Conservation (phyloP, 2,329 filamentous ascomycete species). For the Myriosclerotinia duriaeana region DNA sequence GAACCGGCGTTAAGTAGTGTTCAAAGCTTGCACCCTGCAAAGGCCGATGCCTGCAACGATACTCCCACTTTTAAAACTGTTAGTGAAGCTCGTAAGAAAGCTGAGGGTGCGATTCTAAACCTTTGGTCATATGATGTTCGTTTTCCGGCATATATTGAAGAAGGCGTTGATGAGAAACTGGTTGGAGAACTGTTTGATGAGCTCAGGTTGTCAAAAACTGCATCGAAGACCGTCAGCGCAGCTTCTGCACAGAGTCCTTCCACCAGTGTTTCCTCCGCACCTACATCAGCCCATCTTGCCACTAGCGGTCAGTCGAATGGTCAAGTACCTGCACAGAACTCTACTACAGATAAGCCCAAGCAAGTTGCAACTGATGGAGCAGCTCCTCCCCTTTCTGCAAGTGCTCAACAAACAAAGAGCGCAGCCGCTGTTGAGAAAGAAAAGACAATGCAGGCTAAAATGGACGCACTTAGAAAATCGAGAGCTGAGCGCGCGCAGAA, state of each 20-base stretch:
- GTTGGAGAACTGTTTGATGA: slow-evolving; percentile 67
- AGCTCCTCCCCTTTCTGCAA: neutral
- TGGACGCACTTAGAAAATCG: slow-evolving; percentile 69
- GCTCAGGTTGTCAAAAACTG: slow-evolving; percentile 53
- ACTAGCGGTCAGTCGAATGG: slow-evolving; percentile 5
- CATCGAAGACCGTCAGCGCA: slow-evolving; percentile 28
- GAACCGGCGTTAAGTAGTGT: neutral
- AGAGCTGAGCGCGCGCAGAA: slow-evolving; percentile 48
- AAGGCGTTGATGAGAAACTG: slow-evolving; percentile 66
- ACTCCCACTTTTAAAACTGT: slow-evolving; percentile 25
- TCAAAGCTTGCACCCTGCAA: neutral
- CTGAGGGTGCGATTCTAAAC: slow-evolving; percentile 65
- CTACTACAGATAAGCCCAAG: neutral
- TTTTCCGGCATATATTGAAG: slow-evolving; percentile 70
- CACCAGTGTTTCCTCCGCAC: slow-evolving; percentile 9
- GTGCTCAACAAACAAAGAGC: slow-evolving; percentile 28
- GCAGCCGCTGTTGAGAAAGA: slow-evolving; percentile 65
- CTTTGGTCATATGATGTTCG: slow-evolving; percentile 66
- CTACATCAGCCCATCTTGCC: neutral
- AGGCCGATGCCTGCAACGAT: neutral
- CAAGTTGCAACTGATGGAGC: slow-evolving; percentile 5
- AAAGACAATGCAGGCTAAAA: slow-evolving; percentile 69
- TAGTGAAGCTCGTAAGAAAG: slow-evolving; percentile 48
- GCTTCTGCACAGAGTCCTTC: slow-evolving; percentile 12
- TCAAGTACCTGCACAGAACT: neutral